Evolutionary conservation across 176 grass and related monocot species (phyloP).

Genomic region (Carex myosuroides): DNA sequence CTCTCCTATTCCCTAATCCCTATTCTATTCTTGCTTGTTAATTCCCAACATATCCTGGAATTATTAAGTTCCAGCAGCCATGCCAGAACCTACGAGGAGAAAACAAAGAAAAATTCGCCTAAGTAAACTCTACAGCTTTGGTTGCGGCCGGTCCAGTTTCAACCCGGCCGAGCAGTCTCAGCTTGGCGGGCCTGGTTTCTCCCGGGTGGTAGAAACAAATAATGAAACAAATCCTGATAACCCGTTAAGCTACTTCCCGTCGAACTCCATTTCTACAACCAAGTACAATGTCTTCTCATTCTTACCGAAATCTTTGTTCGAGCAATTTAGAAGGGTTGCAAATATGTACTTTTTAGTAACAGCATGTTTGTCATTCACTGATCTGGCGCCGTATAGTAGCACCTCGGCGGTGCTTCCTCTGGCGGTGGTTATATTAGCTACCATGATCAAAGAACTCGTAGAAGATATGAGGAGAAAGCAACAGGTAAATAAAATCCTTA

Average conservation of each 20-base stretch:
- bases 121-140: slow-evolving; percentile 71
- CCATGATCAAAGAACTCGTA: slow-evolving; percentile 80
- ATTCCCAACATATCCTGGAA: neutral
- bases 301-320: slow-evolving; percentile 77
- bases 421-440: slow-evolving; percentile 43
- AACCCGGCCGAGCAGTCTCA: slow-evolving; percentile 32
- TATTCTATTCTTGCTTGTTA: neutral
- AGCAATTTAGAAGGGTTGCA: slow-evolving; percentile 86
- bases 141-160: slow-evolving; percentile 35
- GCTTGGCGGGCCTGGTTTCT: slow-evolving; percentile 72
- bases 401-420: slow-evolving; percentile 40
- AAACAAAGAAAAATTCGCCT: slow-evolving; percentile 18
- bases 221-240: neutral
- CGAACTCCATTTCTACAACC: slow-evolving; percentile 70
- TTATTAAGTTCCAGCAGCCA: neutral
- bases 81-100: slow-evolving; percentile 11
- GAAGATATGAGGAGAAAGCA: slow-evolving; percentile 65
- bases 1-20: neutral
- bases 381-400: slow-evolving; percentile 44
- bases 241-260: neutral
- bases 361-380: slow-evolving; percentile 35
- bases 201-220: slow-evolving; percentile 47
- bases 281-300: slow-evolving; percentile 74
- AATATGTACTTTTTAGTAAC: slow-evolving; percentile 75
- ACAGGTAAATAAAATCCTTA: slow-evolving; percentile 29